These are phyloP conservation scores for Botryotinia globosa DNA, from an alignment of 2,329 filamentous ascomycete species.

Conservation along the genomic window DNA sequence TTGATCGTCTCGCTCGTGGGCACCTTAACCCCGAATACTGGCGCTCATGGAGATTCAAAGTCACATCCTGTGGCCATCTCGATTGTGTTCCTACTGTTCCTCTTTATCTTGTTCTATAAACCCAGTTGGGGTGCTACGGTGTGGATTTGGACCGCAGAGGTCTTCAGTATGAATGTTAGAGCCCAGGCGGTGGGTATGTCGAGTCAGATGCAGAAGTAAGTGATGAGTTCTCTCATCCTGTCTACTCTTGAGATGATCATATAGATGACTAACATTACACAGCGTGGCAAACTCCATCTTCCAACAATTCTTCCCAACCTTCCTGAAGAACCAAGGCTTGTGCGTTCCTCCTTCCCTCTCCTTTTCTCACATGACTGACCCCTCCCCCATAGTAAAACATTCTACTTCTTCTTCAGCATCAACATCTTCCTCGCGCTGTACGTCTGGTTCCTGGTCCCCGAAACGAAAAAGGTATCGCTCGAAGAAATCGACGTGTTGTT, in stretches of 20 bases:
- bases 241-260: neutral
- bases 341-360: neutral
- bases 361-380: neutral
- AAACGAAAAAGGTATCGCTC: constrained; percentile 64
- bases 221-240: too few relatives aligned
- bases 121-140: constrained; percentile 67
- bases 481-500: constrained; percentile 65
- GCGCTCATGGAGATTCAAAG: constrained; percentile 28
- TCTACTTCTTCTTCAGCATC: constrained; percentile 63
- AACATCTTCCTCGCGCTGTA: constrained; percentile 46
- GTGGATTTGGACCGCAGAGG: constrained; percentile 69
- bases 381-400: constrained; percentile 7
- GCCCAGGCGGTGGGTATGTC: constrained; percentile 68
- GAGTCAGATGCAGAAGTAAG: constrained; percentile 19
- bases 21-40: constrained; percentile 52
- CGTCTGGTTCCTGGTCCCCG: constrained; percentile 61
- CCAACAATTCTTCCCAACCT: constrained; percentile 20
- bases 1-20: constrained; percentile 58
- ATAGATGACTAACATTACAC: neutral
- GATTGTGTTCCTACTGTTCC: constrained; percentile 65
- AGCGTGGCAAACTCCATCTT: constrained; percentile 11
- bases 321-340: constrained; percentile 16
- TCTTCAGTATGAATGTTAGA: constrained; percentile 68
- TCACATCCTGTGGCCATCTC: constrained; percentile 55
- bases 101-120: constrained; percentile 67